Evolutionary conservation across 2,329 filamentous ascomycete species (phyloP).

Genomic region (Ophiostoma australiae): DNA sequence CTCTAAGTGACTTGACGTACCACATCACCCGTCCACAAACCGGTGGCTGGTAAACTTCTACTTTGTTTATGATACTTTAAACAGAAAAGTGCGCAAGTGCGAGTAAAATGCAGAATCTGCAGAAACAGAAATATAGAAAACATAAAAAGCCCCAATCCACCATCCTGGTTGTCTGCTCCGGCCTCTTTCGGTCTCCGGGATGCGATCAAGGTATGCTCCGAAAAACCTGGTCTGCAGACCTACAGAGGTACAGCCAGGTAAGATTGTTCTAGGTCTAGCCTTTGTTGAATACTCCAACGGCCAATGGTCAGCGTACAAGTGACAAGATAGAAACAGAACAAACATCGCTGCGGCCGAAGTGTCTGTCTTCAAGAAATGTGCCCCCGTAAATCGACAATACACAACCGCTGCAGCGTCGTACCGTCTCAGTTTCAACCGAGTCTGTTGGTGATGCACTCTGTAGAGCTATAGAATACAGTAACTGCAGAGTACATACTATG

Average conservation of each 20-base stretch:
- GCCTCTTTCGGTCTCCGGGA: neutral
- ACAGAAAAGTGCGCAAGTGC: too few species aligned
- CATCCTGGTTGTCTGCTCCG: neutral
- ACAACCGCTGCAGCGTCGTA: constrained; percentile 12
- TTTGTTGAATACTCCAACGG: neutral
- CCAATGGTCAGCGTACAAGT: neutral
- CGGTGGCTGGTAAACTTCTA: too few species aligned
- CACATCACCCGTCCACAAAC: too few species aligned
- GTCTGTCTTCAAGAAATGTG: constrained; percentile 5
- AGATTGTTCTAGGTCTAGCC: neutral
- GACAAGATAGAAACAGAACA: neutral
- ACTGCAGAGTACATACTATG: too few species aligned
- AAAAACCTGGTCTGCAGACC: neutral
- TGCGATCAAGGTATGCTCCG: neutral
- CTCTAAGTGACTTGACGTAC: too few species aligned
- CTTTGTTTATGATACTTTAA: too few species aligned
- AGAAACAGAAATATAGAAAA: neutral
- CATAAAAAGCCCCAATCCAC: neutral
- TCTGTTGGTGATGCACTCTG: neutral
- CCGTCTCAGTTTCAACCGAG: constrained; percentile 7
- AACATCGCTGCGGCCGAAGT: constrained; percentile 4
- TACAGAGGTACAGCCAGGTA: neutral
- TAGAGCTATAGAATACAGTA: too few species aligned
- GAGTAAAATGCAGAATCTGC: neutral
- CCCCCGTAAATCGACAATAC: constrained; percentile 6